Conservation (phyloP, 345 rosid species). For the Lenwebbia sp. region DNA sequence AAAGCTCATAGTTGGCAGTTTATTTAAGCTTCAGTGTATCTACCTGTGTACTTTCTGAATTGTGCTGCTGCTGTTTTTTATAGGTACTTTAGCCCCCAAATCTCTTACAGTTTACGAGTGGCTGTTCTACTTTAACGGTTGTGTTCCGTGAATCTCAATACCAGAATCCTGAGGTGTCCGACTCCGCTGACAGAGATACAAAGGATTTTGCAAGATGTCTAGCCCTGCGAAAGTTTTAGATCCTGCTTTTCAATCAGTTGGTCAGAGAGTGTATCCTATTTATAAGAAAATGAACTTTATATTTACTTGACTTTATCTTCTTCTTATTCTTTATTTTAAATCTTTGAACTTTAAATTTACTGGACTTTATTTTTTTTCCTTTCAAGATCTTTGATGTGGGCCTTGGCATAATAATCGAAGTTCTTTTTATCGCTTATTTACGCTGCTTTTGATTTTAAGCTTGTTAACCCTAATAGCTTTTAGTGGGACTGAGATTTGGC, state of each 20-base stretch:
- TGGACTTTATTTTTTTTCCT: background rate
- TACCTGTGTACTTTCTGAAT: background rate
- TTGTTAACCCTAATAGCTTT: conserved; percentile 49
- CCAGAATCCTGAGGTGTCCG: background rate
- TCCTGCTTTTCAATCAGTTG: conserved; percentile 95
- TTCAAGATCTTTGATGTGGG: background rate
- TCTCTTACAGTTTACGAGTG: background rate
- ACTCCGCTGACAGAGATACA: conserved; percentile 1
- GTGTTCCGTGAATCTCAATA: background rate
- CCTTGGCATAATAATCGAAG: background rate
- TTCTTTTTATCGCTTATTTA: background rate
- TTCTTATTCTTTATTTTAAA: background rate
- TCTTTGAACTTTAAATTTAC: background rate
- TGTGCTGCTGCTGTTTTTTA: background rate
- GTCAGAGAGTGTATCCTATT: conserved; percentile 90
- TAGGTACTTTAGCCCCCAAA: background rate
- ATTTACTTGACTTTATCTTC: background rate
- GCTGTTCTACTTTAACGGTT: background rate
- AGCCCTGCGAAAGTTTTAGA: conserved; percentile 68
- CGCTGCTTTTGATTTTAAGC: conserved; percentile 5
- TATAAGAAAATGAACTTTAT: background rate
- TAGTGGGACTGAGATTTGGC: conserved; percentile 97
- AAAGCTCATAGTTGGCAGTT: background rate
- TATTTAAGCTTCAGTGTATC: background rate
- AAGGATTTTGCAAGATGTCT: conserved; percentile 39